Evolutionary conservation across 805 yeast genomes (phyloP).

Genomic region (Candida endomychidarum): DNA sequence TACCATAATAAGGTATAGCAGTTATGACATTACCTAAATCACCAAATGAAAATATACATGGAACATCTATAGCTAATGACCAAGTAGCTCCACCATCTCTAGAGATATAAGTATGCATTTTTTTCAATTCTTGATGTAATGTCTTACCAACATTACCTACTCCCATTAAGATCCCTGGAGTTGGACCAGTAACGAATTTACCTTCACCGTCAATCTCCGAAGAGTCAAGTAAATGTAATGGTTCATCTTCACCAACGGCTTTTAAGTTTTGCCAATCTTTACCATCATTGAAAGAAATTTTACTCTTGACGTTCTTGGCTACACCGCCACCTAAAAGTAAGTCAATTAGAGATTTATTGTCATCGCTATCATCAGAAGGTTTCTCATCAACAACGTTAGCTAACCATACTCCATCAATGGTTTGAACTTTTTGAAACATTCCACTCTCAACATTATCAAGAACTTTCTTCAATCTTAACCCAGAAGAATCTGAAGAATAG

Average conservation of each 20-base stretch:
- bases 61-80: conserved; percentile 53
- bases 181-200: conserved; percentile 47
- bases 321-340: conserved; percentile 23
- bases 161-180: conserved; percentile 48
- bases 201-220: conserved; percentile 42
- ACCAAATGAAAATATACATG: conserved; percentile 61
- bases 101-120: conserved; percentile 57
- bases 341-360: conserved; percentile 25
- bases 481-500: conserved; percentile 58
- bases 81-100: conserved; percentile 79
- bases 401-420: conserved; percentile 63
- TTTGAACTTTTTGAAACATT: conserved; percentile 45
- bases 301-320: conserved; percentile 26
- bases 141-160: conserved; percentile 34
- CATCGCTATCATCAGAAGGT: conserved; percentile 14
- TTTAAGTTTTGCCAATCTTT: conserved; percentile 50
- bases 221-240: conserved; percentile 40
- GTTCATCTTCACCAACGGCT: conserved; percentile 50
- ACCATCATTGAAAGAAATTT: conserved; percentile 54
- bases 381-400: conserved; percentile 35
- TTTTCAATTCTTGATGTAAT: conserved; percentile 15
- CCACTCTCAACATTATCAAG: conserved; percentile 45
- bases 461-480: conserved; percentile 49
- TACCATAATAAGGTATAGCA: conserved; percentile 47
- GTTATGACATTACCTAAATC: conserved; percentile 75